Evolutionary conservation across 2,329 filamentous ascomycete species (phyloP).

Genomic region (Fonsecaea nubica): DNA sequence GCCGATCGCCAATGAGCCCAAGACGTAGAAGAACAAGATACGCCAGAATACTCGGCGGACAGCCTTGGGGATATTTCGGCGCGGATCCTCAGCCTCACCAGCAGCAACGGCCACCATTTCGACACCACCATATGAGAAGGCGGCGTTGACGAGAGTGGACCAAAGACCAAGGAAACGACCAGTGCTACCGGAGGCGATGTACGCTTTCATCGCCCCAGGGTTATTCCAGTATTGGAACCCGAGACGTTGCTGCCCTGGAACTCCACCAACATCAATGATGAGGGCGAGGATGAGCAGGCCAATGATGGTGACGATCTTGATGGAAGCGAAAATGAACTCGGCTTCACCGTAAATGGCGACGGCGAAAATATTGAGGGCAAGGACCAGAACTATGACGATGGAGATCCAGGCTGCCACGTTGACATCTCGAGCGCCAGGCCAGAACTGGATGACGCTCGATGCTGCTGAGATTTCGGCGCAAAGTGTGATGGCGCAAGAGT

Average conservation of each 20-base stretch:
- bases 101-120: constrained; percentile 58
- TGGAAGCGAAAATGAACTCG: constrained; percentile 56
- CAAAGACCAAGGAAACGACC: constrained; percentile 63
- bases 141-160: constrained; percentile 54
- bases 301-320: constrained; percentile 59
- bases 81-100: constrained; percentile 56
- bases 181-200: constrained; percentile 42
- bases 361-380: constrained; percentile 70
- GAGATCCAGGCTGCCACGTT: constrained; percentile 43
- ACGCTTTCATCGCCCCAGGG: constrained; percentile 39
- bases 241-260: constrained; percentile 57
- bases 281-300: constrained; percentile 58
- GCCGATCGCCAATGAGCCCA: constrained; percentile 77
- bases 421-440: constrained; percentile 52
- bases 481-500: constrained; percentile 49
- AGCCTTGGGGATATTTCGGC: constrained; percentile 50
- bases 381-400: constrained; percentile 43
- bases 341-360: constrained; percentile 56
- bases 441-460: constrained; percentile 69
- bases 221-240: constrained; percentile 67
- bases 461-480: constrained; percentile 68
- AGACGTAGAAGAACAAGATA: constrained; percentile 77
- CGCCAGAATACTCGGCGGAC: constrained; percentile 55
- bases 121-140: constrained; percentile 60
- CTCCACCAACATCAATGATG: constrained; percentile 58